These are phyloP conservation scores for Laburnicola sp. DNA, from an alignment of 2,329 filamentous ascomycete species.

Conservation along the genomic window DNA sequence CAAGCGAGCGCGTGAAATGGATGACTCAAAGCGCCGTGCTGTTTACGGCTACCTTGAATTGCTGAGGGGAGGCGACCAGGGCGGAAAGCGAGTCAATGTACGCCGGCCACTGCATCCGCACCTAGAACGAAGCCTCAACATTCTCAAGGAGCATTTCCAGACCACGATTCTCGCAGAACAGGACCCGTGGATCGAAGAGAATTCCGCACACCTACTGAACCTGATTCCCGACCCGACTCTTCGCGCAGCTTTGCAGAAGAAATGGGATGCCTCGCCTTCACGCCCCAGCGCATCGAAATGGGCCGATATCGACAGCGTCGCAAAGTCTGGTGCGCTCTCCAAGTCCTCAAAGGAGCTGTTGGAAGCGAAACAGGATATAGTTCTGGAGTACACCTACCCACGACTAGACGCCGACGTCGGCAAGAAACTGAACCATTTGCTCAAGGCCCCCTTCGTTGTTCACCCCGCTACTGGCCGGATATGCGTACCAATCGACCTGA, in stretches of 20 bases:
- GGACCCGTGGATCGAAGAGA: conserved; percentile 78
- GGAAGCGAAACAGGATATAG: conserved; percentile 92
- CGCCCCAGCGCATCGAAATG: conserved; percentile 81
- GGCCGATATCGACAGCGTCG: conserved; percentile 88
- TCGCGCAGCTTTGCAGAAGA: conserved; percentile 77
- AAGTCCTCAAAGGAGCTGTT: conserved; percentile 75
- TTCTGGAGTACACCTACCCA: conserved; percentile 97
- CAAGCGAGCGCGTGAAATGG: conserved; percentile 77
- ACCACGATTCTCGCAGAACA: conserved; percentile 79
- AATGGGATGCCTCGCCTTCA: conserved; percentile 84
- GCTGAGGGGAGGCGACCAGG: conserved; percentile 81
- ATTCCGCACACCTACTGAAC: conserved; percentile 76
- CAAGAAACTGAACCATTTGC: conserved; percentile 96
- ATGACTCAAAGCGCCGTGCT: conserved; percentile 81
- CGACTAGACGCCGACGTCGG: conserved; percentile 95
- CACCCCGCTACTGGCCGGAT: conserved; percentile 93
- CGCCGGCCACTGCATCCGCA: conserved; percentile 88
- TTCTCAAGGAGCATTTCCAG: conserved; percentile 83
- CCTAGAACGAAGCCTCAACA: conserved; percentile 79
- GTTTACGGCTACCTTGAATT: conserved; percentile 90
- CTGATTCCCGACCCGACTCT: conserved; percentile 80
- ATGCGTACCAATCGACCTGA: conserved; percentile 89
- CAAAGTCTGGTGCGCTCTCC: conserved; percentile 72
- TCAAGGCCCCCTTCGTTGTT: conserved; percentile 95
- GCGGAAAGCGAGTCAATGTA: conserved; percentile 83